Evolutionary conservation across 805 yeast species (phyloP).

Genomic region (Scheffersomyces coipomensis): DNA sequence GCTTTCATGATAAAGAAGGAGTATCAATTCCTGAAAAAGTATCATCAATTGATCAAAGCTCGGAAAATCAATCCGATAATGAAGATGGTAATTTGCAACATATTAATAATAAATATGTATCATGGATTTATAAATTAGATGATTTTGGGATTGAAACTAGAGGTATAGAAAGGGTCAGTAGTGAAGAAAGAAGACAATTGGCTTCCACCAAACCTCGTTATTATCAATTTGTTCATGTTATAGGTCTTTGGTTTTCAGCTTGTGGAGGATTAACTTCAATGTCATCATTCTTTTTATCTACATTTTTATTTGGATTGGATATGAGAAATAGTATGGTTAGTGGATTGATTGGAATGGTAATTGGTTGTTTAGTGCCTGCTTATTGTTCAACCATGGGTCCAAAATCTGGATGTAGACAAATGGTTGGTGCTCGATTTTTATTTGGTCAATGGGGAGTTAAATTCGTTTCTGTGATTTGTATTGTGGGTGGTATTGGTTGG

Average conservation of each 20-base stretch:
- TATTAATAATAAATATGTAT: slow-evolving; percentile 6
- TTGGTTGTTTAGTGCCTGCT: slow-evolving; percentile 38
- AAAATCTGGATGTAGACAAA: slow-evolving; percentile 36
- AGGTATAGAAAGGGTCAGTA: slow-evolving; percentile 33
- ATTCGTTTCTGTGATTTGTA: slow-evolving; percentile 27
- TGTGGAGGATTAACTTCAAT: slow-evolving; percentile 39
- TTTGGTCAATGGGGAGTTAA: slow-evolving; percentile 37
- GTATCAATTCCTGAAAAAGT: too few species aligned
- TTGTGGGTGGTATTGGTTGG: slow-evolving; percentile 37
- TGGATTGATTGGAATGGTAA: slow-evolving; percentile 25
- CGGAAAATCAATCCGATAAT: too few species aligned
- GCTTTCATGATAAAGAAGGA: too few species aligned
- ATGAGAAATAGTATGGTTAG: slow-evolving; percentile 25
- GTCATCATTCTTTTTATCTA: slow-evolving; percentile 35
- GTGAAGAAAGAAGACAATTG: slow-evolving; percentile 21
- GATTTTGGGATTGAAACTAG: slow-evolving; percentile 29
- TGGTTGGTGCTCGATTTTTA: slow-evolving; percentile 34
- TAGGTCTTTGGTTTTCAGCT: slow-evolving; percentile 38
- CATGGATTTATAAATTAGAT: slow-evolving; percentile 22
- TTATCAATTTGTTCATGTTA: slow-evolving; percentile 24
- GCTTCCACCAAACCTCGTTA: slow-evolving; percentile 9
- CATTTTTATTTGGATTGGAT: slow-evolving; percentile 25
- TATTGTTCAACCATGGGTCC: slow-evolving; percentile 39
- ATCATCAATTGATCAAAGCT: too few species aligned
- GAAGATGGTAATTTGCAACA: too few species aligned